These are phyloP conservation scores for Hypoxylon subgilvum DNA, from an alignment of 495 filamentous ascomycete species.

Conservation along the genomic window DNA sequence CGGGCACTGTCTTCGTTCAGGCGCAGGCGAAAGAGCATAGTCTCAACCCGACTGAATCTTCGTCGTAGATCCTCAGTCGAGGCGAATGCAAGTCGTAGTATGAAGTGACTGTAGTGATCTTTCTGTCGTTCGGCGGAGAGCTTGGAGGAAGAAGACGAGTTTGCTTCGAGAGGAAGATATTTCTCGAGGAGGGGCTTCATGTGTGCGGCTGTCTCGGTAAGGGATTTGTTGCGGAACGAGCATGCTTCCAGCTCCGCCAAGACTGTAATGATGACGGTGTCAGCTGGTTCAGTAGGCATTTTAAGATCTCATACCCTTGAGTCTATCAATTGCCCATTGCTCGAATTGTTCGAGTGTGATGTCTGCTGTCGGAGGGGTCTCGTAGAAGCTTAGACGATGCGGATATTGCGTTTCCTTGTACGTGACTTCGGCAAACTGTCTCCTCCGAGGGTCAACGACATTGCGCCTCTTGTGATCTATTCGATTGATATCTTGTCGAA, in stretches of 20 bases:
- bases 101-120: conserved; percentile 98
- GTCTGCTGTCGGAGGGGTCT: conserved; percentile 84
- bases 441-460: conserved; percentile 77
- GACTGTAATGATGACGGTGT: conserved; percentile 57
- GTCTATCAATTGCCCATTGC: conserved; percentile 96
- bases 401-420: conserved; percentile 79
- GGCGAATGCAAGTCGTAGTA: conserved; percentile 90
- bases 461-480: conserved; percentile 81
- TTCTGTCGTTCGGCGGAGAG: conserved; percentile 81
- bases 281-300: conserved; percentile 1
- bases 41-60: conserved; percentile 85
- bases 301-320: conserved; percentile 64
- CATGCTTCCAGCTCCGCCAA: conserved; percentile 95
- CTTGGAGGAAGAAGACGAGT: conserved; percentile 63
- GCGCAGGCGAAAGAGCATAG: conserved; percentile 82
- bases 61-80: conserved; percentile 89
- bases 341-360: conserved; percentile 98
- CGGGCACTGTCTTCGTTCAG: conserved; percentile 70
- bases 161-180: conserved; percentile 82
- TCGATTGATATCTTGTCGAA: conserved; percentile 72
- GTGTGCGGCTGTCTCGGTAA: conserved; percentile 75
- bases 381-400: conserved; percentile 91
- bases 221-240: conserved; percentile 87
- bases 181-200: conserved; percentile 83
- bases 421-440: conserved; percentile 76